These are phyloP conservation scores for Macrolepiota dolichaula DNA, from an alignment of 768 basidiomycete genomes.

Conservation along the genomic window DNA sequence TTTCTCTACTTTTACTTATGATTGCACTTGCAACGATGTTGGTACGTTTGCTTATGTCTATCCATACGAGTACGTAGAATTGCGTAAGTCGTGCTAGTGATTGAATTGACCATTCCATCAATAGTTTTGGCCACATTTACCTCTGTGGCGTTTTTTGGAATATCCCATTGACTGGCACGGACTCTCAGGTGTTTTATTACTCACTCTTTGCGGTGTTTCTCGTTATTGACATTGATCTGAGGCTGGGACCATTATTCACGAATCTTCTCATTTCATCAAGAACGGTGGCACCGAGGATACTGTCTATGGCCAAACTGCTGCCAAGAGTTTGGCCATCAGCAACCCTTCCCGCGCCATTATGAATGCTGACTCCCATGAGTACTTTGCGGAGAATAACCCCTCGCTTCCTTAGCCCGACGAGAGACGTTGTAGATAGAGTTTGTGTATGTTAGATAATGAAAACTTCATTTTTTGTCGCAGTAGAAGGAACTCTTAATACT, in stretches of 20 bases:
- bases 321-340: slow-evolving; percentile 38
- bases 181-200: slow-evolving; percentile 31
- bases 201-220: background rate
- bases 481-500: too few relatives aligned
- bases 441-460: background rate
- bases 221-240: background rate
- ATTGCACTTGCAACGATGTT: slow-evolving; percentile 33
- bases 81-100: background rate
- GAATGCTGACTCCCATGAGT: slow-evolving; percentile 46
- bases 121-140: slow-evolving; percentile 34
- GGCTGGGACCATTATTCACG: slow-evolving; percentile 35
- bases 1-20: slow-evolving; percentile 30
- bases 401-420: slow-evolving; percentile 13
- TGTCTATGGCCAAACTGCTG: slow-evolving; percentile 39
- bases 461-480: too few relatives aligned
- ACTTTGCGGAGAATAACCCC: slow-evolving; percentile 47
- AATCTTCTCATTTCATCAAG: slow-evolving; percentile 42
- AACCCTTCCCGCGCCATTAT: slow-evolving; percentile 31
- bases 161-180: slow-evolving; percentile 42
- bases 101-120: background rate
- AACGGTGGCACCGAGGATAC: slow-evolving; percentile 42
- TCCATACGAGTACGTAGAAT: slow-evolving; percentile 23
- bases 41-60: slow-evolving; percentile 36
- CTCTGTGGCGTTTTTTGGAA: slow-evolving; percentile 50
- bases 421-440: background rate